Conservation (phyloP, 352 stramenopile genomes). For the Phytophthora syringae region DNA sequence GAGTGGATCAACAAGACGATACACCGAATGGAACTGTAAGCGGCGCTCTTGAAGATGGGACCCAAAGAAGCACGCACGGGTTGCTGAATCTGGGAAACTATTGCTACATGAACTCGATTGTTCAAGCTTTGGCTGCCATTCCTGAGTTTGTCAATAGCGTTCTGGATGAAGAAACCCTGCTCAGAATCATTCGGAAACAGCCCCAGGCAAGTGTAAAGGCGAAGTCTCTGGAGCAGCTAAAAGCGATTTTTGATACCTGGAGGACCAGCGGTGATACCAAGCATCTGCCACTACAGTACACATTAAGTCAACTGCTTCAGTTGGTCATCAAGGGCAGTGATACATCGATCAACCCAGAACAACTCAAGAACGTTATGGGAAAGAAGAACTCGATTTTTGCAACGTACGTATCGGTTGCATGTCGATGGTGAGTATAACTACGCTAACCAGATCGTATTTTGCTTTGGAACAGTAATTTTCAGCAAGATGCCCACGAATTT, state of each 20-base stretch:
- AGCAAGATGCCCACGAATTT: constrained; percentile 91
- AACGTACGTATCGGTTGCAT: constrained; percentile 55
- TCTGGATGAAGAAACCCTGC: constrained; percentile 60
- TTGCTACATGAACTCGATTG: constrained; percentile 95
- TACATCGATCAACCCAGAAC: constrained; percentile 75
- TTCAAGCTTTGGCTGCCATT: constrained; percentile 82
- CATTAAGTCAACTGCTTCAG: constrained; percentile 62
- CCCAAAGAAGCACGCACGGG: constrained; percentile 74
- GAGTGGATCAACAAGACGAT: constrained; percentile 21
- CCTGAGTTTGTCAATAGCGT: constrained; percentile 65
- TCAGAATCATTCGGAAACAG: constrained; percentile 65
- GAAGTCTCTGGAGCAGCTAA: constrained; percentile 55
- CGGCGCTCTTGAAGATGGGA: constrained; percentile 18
- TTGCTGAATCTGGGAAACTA: constrained; percentile 95
- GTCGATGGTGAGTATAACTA: background rate
- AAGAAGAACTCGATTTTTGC: constrained; percentile 83
- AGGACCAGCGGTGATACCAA: constrained; percentile 53
- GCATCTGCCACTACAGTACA: constrained; percentile 61
- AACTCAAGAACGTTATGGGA: constrained; percentile 81
- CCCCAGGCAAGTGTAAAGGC: constrained; percentile 30
- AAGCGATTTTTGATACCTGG: constrained; percentile 57
- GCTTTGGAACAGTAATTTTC: constrained; percentile 58
- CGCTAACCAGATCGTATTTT: constrained; percentile 18
- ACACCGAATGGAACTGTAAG: constrained; percentile 2
- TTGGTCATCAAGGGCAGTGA: constrained; percentile 72